Evolutionary conservation across 305 asterid species (phyloP).

Genomic region (Withania somnifera): DNA sequence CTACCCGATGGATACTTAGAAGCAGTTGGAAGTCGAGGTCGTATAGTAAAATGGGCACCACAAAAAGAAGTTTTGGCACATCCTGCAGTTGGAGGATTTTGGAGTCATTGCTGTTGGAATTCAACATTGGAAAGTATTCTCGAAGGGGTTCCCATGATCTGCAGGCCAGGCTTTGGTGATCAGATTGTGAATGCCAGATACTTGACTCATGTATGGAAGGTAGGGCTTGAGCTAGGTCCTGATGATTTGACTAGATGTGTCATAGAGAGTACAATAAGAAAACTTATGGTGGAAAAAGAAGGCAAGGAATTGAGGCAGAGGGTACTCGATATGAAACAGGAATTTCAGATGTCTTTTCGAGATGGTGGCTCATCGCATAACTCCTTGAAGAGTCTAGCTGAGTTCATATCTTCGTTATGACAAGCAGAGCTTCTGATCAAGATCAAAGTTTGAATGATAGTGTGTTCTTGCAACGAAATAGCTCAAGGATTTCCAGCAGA

Average conservation of each 20-base stretch:
- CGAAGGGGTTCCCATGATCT: conserved; percentile 19
- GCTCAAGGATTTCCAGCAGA: too few relatives aligned
- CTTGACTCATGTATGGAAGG: conserved; percentile 6
- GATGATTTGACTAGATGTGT: background rate
- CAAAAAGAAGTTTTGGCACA: conserved; percentile 11
- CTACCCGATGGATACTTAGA: conserved; percentile 1
- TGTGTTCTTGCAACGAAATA: background rate
- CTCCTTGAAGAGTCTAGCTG: background rate
- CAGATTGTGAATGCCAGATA: conserved; percentile 2
- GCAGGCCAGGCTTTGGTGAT: conserved; percentile 7
- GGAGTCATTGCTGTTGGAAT: conserved; percentile 18
- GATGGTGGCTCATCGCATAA: conserved; percentile 7
- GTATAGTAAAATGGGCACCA: conserved; percentile 18
- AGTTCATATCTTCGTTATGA: background rate
- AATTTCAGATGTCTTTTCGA: background rate
- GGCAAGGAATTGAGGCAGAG: conserved; percentile 4
- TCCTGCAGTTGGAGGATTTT: conserved; percentile 11
- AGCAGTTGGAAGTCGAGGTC: conserved; percentile 3
- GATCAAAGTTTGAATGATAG: background rate
- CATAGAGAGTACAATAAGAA: background rate
- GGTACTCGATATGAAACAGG: background rate
- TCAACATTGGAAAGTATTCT: conserved; percentile 9
- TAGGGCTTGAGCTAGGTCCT: background rate
- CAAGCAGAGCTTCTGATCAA: background rate
- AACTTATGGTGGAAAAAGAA: conserved; percentile 3